Conservation (phyloP, 2,329 filamentous ascomycete genomes). For the Niveomyces coronatus region DNA sequence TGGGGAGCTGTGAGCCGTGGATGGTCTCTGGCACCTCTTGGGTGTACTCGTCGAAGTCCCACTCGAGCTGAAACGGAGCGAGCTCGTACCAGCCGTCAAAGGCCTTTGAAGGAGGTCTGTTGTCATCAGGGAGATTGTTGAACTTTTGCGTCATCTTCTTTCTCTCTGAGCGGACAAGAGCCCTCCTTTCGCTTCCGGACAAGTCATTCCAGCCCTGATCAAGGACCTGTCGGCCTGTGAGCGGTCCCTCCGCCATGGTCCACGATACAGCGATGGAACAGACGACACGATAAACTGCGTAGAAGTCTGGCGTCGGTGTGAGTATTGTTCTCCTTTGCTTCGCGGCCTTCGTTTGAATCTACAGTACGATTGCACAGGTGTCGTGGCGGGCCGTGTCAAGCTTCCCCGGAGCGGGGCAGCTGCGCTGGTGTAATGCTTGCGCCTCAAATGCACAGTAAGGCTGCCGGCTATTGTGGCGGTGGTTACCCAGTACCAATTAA, state of each 20-base stretch:
- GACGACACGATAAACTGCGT: no score
- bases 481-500: no score
- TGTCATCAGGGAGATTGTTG: not conserved
- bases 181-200: conserved; percentile 1
- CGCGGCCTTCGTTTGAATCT: no score
- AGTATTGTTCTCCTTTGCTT: no score
- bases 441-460: no score
- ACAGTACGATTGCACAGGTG: no score
- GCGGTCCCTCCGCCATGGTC: conserved; percentile 6
- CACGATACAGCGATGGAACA: no score
- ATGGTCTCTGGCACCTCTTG: conserved; percentile 56
- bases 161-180: conserved; percentile 3
- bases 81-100: conserved; percentile 72
- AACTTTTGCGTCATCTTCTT: conserved; percentile 4
- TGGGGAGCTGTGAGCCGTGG: conserved; percentile 49
- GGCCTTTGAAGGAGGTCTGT: conserved; percentile 59
- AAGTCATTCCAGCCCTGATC: conserved; percentile 6
- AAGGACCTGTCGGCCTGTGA: conserved; percentile 7
- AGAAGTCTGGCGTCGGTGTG: no score
- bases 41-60: conserved; percentile 68
- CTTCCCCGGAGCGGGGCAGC: no score
- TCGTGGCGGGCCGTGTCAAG: no score
- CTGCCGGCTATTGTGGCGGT: no score
- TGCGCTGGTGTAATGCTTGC: no score
- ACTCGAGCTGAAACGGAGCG: conserved; percentile 46